Base-by-base conservation (phyloP, 306 rosid genomes). In the Mimosa bimucronata region DNA sequence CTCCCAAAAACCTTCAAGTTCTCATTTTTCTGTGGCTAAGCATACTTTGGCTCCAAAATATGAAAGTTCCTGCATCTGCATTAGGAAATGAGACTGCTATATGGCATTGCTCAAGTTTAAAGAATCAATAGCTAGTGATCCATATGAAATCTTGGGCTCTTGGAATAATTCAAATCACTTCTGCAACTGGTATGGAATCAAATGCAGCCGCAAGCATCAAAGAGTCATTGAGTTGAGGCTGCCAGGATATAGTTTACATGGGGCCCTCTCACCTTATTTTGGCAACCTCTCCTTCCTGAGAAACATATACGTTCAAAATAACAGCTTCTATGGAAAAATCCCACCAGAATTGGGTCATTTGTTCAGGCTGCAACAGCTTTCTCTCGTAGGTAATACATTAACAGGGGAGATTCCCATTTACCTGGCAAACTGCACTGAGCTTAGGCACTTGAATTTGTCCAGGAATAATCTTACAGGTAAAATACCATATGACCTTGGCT, bases 211-310 rank as follows among this genome's bases (percentile, higher is more conserved):
- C 41, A 30, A 31, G 23, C 69, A 64, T 64, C 12, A 16, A 6
- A 15, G 42, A 64, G 29, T 9, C 76, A 31, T 29, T 2, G 73
- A 28, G 37, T 58, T 75, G 38, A 75, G 41, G 6, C 55, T 75
- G 8, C 2, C 5, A 23, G 53, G 57, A 25, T 55, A 60, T 75
- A 2, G 3, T 1, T 4, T 75, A 8, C 42, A 1, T 25, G 71
- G 71, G 29, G 16, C 23, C 41, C 16, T 75, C 38, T 14, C 79
- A 4, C 57, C 77, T 2, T 38, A 55, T 23, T 13, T 75, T 58
- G 70, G 70, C 5, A 40, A 41, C 29, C 28, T 55, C 4, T 74
- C 77, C 10, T 64, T 64, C 69, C 3, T 64, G 69, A 64, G 41
- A 64, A 64, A 64, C 2, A 23, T 64, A 19, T 5, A n/a, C 66